Evolutionary conservation across 257 asterid species (phyloP).

Genomic region (Salvia rosmarinus): DNA sequence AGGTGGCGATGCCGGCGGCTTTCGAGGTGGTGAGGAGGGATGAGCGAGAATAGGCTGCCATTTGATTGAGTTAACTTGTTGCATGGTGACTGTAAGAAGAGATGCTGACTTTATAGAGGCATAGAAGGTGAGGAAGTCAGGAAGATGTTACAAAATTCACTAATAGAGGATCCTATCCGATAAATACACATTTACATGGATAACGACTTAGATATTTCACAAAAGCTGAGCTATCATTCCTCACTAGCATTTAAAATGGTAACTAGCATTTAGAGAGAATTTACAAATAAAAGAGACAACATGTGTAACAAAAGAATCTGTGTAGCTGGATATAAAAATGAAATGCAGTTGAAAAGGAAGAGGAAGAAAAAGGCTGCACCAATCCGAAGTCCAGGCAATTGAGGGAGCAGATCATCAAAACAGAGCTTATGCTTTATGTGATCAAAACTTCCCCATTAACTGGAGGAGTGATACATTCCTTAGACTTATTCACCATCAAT

Average conservation of each 20-base stretch:
- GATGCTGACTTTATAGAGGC: too few species aligned
- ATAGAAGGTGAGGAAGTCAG: too few species aligned
- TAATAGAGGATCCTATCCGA: too few species aligned
- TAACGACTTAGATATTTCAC: too few species aligned
- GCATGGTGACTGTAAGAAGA: slow-evolving; percentile 9
- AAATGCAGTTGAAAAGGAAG: background rate
- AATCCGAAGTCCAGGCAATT: slow-evolving; percentile 13
- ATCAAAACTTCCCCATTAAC: background rate
- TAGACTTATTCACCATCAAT: slow-evolving; percentile 68
- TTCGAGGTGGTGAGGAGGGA: slow-evolving; percentile 25
- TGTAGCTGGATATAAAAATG: background rate
- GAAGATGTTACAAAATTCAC: too few species aligned
- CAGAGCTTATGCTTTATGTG: background rate
- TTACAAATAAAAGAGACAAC: too few species aligned
- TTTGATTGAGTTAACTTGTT: background rate
- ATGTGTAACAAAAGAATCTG: background rate
- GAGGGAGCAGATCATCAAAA: background rate
- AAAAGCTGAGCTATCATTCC: too few species aligned
- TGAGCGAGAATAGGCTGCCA: slow-evolving; percentile 32
- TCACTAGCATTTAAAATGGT: too few species aligned
- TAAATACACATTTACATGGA: too few species aligned
- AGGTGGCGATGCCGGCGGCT: slow-evolving; percentile 50
- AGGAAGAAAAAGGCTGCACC: background rate
- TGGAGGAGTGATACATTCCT: background rate
- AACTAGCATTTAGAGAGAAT: too few species aligned